Percentiles rank a stretch among this genome's conserved stretches.
These are phyloP conservation scores for Eucommia ulmoides DNA, from an alignment of 257 asterid species.

Conservation along the genomic window DNA sequence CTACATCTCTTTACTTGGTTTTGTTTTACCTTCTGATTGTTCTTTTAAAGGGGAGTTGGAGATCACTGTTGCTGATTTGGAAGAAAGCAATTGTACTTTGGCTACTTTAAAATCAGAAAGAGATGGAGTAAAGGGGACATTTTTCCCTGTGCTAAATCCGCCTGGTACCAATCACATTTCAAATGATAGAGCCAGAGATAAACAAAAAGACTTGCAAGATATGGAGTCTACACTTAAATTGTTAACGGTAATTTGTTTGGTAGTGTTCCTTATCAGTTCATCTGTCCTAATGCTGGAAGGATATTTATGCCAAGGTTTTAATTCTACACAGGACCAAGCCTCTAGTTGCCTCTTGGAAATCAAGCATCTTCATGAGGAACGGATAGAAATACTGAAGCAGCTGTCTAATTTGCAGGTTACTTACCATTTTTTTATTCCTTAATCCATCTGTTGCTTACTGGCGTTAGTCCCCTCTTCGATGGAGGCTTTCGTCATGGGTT, in stretches of 20 bases:
- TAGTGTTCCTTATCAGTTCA: too few relatives aligned
- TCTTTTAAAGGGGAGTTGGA: conserved; percentile 67
- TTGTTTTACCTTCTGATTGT: conserved; percentile 7
- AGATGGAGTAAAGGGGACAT: conserved; percentile 44
- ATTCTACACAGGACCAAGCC: conserved; percentile 50
- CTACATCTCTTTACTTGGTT: too few relatives aligned
- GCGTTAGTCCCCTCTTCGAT: too few relatives aligned
- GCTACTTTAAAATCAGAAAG: conserved; percentile 64
- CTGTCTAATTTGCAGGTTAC: conserved; percentile 70
- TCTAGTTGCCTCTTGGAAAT: conserved; percentile 53
- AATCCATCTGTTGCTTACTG: conserved; percentile 1
- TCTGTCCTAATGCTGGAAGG: too few relatives aligned
- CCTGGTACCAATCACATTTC: conserved; percentile 34
- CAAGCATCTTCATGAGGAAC: conserved; percentile 70
- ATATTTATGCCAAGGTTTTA: conserved; percentile 1
- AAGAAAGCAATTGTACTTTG: conserved; percentile 61
- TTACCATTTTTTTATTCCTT: conserved; percentile 12
- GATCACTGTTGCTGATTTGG: conserved; percentile 50
- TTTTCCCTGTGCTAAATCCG: conserved; percentile 35
- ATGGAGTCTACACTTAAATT: conserved; percentile 69
- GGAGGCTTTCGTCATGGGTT: conserved; percentile 14
- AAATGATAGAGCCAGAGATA: conserved; percentile 54
- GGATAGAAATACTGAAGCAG: conserved; percentile 58
- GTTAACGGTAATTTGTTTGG: conserved; percentile 47
- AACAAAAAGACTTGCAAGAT: conserved; percentile 64